Evolutionary conservation across 176 grass and related monocot species (phyloP).

Genomic region (Areca catechu): DNA sequence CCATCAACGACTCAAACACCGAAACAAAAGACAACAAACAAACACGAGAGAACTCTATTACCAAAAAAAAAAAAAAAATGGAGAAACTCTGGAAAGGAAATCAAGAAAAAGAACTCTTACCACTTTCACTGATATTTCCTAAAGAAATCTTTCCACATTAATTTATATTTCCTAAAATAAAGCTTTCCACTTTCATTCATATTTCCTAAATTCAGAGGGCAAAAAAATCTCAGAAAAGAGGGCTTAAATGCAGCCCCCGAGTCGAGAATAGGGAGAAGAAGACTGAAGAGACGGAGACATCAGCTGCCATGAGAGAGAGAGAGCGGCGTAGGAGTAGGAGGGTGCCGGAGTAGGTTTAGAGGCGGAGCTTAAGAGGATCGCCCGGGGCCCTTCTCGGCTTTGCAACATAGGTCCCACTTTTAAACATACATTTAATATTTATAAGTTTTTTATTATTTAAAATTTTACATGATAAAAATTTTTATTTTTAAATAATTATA

Average conservation of each 20-base stretch:
- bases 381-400: too few relatives aligned
- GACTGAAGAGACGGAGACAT: conserved; percentile 32
- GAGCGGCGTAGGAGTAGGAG: not conserved
- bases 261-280: not conserved
- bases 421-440: too few relatives aligned
- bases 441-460: too few relatives aligned
- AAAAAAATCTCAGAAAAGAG: too few relatives aligned
- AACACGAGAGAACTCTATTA: not conserved
- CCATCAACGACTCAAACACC: not conserved
- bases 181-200: too few relatives aligned
- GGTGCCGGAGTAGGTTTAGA: not conserved
- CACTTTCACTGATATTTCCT: too few relatives aligned
- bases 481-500: too few relatives aligned
- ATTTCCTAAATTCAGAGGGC: not conserved
- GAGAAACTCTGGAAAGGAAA: not conserved
- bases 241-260: not conserved
- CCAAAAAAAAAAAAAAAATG: too few relatives aligned
- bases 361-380: not conserved
- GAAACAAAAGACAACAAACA: conserved; percentile 3
- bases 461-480: too few relatives aligned
- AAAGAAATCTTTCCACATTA: too few relatives aligned
- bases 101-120: not conserved
- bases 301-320: conserved; percentile 34
- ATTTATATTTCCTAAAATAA: too few relatives aligned
- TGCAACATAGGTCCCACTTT: too few relatives aligned